These are phyloP conservation scores for Anethum foeniculum DNA, from an alignment of 140 eudicot genomes.

Conservation along the genomic window DNA sequence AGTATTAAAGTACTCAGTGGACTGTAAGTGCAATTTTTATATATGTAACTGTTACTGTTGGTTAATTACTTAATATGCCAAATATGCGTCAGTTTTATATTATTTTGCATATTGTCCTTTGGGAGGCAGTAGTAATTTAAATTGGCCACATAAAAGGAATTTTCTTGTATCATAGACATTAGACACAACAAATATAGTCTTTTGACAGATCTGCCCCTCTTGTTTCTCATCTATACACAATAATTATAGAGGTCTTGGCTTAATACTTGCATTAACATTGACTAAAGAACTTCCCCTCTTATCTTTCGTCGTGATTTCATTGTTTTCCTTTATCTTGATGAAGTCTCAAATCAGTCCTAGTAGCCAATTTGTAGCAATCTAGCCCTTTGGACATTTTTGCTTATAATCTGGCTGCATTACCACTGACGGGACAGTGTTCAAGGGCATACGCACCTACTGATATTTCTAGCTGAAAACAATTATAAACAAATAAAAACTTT, in stretches of 20 bases:
- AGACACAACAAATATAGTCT: not conserved
- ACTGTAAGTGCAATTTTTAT: constrained; percentile 48
- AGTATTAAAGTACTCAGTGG: constrained; percentile 73
- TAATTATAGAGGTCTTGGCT: not conserved
- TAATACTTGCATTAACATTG: not conserved
- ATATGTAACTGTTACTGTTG: not conserved
- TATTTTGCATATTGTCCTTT: not conserved
- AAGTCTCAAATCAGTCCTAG: not conserved
- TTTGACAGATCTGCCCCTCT: not conserved
- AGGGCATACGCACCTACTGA: not conserved
- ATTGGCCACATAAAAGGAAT: not conserved
- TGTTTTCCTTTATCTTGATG: not conserved
- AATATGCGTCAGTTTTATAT: not conserved
- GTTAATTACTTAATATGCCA: not conserved
- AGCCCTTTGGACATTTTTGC: not conserved
- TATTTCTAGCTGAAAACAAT: not conserved
- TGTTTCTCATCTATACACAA: not conserved
- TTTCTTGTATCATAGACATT: not conserved
- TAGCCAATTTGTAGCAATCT: not conserved
- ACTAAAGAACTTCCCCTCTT: not conserved
- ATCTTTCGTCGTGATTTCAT: not conserved
- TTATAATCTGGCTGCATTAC: not conserved
- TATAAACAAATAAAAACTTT: not conserved
- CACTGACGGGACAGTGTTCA: not conserved
- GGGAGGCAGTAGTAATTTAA: not conserved